Percentiles rank a stretch among this genome's conserved stretches.
Conservation (phyloP, 495 filamentous ascomycete genomes). For the Xylaria nigripes region DNA sequence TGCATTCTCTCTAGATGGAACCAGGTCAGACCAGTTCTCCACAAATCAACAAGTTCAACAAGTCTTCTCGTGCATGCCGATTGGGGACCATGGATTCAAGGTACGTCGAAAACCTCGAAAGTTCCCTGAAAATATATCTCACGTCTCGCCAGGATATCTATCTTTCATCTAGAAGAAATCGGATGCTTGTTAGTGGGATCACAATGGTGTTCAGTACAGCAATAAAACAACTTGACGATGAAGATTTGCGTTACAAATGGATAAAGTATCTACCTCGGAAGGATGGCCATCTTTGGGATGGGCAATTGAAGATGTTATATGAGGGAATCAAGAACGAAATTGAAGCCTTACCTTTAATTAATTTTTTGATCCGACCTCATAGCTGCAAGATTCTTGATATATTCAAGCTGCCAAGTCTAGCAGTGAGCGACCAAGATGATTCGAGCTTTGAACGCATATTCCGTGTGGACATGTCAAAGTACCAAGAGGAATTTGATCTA, state of each 20-base stretch:
- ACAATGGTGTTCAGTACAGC: conserved; percentile 23
- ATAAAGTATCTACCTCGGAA: conserved; percentile 22
- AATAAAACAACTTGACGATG: conserved; percentile 21
- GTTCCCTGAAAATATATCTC: not conserved
- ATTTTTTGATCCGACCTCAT: no score
- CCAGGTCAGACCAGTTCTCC: conserved; percentile 19
- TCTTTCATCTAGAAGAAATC: conserved; percentile 18
- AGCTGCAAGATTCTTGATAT: not conserved
- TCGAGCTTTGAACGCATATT: not conserved
- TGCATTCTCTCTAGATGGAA: conserved; percentile 31
- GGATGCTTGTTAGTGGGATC: conserved; percentile 15
- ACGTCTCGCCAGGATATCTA: conserved; percentile 30
- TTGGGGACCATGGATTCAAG: conserved; percentile 29
- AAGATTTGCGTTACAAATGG: conserved; percentile 25
- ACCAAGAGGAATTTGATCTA: not conserved
- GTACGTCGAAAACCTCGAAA: not conserved
- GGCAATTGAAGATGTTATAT: not conserved
- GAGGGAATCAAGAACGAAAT: not conserved
- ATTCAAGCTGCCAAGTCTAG: not conserved
- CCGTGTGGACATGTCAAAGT: not conserved
- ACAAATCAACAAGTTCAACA: conserved; percentile 20
- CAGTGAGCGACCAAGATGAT: not conserved
- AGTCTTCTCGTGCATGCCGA: conserved; percentile 36
- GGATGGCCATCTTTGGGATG: conserved; percentile 7
- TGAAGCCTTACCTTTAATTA: not conserved